Conservation (phyloP, 306 rosid species). For the Trichosanthes cucumerina region DNA sequence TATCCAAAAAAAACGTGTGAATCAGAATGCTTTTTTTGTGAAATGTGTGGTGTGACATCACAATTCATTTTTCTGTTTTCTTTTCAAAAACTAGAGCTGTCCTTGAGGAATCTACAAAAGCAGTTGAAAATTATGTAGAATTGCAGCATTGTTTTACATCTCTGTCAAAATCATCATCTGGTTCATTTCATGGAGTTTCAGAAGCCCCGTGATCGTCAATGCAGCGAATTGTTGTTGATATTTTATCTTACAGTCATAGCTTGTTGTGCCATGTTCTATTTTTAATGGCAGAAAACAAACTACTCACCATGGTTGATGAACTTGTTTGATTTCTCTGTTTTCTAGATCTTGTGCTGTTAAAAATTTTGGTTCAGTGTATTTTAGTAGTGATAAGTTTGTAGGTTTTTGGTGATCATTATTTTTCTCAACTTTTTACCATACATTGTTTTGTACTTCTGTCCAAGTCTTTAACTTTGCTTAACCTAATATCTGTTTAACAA, state of each 20-base stretch:
- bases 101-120: background rate
- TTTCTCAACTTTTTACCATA: background rate
- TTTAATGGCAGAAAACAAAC: background rate
- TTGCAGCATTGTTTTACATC: background rate
- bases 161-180: background rate
- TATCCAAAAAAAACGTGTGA: background rate
- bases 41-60: background rate
- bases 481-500: background rate
- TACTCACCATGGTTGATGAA: background rate
- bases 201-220: background rate
- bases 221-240: background rate
- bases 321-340: background rate
- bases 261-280: background rate
- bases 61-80: background rate
- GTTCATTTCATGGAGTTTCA: background rate
- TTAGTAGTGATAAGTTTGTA: background rate
- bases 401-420: background rate
- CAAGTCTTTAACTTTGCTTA: background rate
- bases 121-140: background rate
- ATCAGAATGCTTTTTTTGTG: background rate
- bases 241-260: background rate
- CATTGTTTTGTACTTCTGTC: background rate
- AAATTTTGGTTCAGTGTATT: background rate
- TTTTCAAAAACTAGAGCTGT: background rate
- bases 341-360: background rate